These are phyloP conservation scores for Pseudocercospora macadamiae DNA, from an alignment of 2,329 filamentous ascomycete genomes.

Conservation along the genomic window DNA sequence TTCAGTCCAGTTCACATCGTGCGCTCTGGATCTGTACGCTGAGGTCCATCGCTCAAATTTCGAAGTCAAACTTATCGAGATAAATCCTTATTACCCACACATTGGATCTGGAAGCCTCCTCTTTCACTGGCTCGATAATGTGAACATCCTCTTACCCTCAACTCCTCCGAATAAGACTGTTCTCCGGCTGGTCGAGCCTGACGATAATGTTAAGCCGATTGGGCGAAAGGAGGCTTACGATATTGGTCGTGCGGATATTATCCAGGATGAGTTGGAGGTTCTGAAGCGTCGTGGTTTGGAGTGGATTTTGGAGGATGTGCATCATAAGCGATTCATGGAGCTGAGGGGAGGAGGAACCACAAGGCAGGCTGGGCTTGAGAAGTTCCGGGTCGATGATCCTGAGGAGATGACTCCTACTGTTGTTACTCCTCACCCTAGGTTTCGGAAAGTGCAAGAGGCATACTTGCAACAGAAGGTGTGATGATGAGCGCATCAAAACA, in stretches of 20 bases:
- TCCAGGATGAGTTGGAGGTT: slow-evolving; percentile 1
- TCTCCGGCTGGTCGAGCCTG: slow-evolving; percentile 9
- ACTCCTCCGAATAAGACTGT: background rate
- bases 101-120: slow-evolving; percentile 9
- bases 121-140: slow-evolving; percentile 13
- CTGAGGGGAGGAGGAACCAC: background rate
- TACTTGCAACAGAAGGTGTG: no score
- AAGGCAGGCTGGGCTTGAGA: background rate
- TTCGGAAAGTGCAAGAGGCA: background rate
- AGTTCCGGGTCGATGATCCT: background rate
- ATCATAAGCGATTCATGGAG: background rate
- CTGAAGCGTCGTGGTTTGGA: background rate
- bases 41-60: slow-evolving; percentile 15
- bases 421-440: background rate
- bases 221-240: slow-evolving; percentile 11
- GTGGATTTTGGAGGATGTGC: background rate
- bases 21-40: slow-evolving; percentile 12
- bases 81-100: slow-evolving; percentile 14
- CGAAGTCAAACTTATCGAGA: slow-evolving; percentile 13
- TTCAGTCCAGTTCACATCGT: background rate
- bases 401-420: no score
- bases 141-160: background rate
- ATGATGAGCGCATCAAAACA: no score
- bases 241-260: slow-evolving; percentile 2
- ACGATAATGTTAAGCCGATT: slow-evolving; percentile 6